Conservation (phyloP, 768 basidiomycete genomes). For the Pleurotus salmoneostramineus region DNA sequence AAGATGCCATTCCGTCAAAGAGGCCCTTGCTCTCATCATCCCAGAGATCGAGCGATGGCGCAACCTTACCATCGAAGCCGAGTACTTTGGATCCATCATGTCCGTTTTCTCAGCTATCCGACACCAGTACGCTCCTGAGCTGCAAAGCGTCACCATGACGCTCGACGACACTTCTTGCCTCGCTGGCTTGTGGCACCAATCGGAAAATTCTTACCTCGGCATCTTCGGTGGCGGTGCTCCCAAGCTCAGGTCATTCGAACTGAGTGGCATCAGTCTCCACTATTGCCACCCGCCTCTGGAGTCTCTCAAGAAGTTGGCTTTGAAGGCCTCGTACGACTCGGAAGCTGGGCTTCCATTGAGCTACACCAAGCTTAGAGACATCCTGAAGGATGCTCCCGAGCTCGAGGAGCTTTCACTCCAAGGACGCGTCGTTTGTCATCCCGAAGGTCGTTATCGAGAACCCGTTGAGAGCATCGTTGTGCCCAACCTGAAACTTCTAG, state of each 20-base stretch:
- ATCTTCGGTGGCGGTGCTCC: conserved; percentile 3
- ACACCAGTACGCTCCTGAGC: conserved; percentile 1
- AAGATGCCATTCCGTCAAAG: conserved; percentile 3
- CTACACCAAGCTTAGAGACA: conserved; percentile 3
- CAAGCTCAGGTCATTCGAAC: background rate
- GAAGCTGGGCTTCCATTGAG: conserved; percentile 6
- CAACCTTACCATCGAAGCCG: background rate
- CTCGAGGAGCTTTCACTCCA: conserved; percentile 1
- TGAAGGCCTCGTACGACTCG: background rate
- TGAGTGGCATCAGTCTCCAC: conserved; percentile 1
- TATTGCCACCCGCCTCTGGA: conserved; percentile 5
- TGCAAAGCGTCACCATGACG: background rate
- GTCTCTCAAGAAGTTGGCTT: background rate
- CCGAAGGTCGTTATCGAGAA: conserved; percentile 1
- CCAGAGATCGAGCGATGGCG: conserved; percentile 6
- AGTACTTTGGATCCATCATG: conserved; percentile 6
- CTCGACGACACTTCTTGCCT: background rate
- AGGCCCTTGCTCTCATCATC: conserved; percentile 1
- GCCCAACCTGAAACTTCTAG: background rate
- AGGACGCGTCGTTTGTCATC: conserved; percentile 4
- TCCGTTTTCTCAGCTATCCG: conserved; percentile 1
- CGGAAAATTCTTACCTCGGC: conserved; percentile 2
- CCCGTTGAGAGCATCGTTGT: background rate
- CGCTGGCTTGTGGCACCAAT: conserved; percentile 4
- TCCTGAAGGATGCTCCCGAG: background rate